Evolutionary conservation across 495 filamentous ascomycete species (phyloP).

Genomic region (Cladorrhinum samala): DNA sequence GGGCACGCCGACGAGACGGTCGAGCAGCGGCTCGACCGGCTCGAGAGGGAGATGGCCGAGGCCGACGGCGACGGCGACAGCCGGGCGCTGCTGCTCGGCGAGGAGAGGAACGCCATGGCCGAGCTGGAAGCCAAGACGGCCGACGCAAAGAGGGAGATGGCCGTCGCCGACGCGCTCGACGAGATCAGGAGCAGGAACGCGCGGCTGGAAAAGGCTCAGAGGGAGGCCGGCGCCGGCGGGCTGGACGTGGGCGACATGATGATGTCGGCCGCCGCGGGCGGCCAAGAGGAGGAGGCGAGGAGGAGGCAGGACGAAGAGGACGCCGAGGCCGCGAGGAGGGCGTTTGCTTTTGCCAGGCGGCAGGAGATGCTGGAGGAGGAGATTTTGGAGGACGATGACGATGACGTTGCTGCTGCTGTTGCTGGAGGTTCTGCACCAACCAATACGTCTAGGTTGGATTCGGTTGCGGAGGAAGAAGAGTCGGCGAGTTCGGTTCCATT

Average conservation of each 20-base stretch:
- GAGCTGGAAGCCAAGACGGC: conserved; percentile 81
- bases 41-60: conserved; percentile 61
- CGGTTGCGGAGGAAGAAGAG: not conserved
- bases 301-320: conserved; percentile 70
- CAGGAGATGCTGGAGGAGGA: conserved; percentile 44
- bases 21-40: conserved; percentile 75
- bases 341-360: conserved; percentile 57
- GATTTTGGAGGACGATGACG: conserved; percentile 41
- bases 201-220: conserved; percentile 66
- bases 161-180: conserved; percentile 90
- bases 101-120: conserved; percentile 77
- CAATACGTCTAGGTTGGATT: no score
- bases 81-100: no score
- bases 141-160: conserved; percentile 97
- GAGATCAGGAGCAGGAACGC: conserved; percentile 92
- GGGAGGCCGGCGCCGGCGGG: conserved; percentile 39
- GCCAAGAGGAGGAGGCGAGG: conserved; percentile 46
- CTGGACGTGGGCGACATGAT: conserved; percentile 39
- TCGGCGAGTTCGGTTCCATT: not conserved
- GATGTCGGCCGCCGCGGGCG: conserved; percentile 27
- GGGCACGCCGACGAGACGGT: conserved; percentile 60
- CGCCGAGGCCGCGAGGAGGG: conserved; percentile 73
- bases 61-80: conserved; percentile 66
- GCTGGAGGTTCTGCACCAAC: no score
- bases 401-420: conserved; percentile 15